Evolutionary conservation across 2,329 filamentous ascomycete species (phyloP), one percentile per base, ranked within the genome.

Genomic region (Sclerotinia nivalis): DNA sequence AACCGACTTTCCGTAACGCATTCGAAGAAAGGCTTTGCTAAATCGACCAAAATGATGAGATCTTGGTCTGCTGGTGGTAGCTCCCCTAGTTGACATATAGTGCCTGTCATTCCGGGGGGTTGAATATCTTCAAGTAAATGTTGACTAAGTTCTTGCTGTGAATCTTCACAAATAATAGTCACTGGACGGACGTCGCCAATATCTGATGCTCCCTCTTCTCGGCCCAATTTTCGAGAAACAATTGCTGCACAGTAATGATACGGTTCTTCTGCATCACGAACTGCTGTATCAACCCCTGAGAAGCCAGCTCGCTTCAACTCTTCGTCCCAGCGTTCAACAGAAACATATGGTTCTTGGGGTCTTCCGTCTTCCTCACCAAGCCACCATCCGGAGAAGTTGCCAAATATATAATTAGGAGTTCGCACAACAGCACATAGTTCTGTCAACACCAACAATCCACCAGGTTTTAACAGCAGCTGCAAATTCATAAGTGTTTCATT

Each of bases 261-360:
- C 7, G 74, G 73, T 20, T 67, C 45, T 22, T 73, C 71, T 31
- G 61, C 45, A 55, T 80, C 77, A 50, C 72, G 70, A 1, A 72
- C 68, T 3, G 75, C 69, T 1, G 70, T 61, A 25, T 80, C 77
- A 12, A 74, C 65, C 1, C 79, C 78, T 0, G 72, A 70, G 65
- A 81, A 82, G 6, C 80, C 80, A 25, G 74, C 71, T 9, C 50
- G 55, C 2, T 55, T 47, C 1, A 80, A 72, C 45, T 76, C 73
- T 5, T 31, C 37, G 18, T 77, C 70, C 79, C 79, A 80, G 50
- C 73, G 47, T 3, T 75, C 69, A 1, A 71, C 40, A 13, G 59
- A 43, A 6, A 80, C 66, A 56, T 74, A 77, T 7, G 79, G 77
- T 49, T 76, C 70, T 15, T 74, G 37, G 4, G 62, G 25, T 31